Evolutionary conservation across 306 rosid genomes (phyloP).

Genomic region (Vicia sativa): DNA sequence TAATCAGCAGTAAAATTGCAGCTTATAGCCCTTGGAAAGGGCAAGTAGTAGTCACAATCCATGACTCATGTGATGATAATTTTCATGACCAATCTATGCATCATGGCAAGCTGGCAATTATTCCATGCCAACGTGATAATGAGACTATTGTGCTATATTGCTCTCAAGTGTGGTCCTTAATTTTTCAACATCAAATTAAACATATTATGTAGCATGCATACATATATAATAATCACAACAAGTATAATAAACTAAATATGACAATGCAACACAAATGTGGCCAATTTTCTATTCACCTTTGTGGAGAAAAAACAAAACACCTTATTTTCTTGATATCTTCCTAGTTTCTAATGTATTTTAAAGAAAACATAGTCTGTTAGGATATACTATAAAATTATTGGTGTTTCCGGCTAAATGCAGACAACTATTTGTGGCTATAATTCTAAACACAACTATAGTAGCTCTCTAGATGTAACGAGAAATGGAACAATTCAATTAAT

Average conservation of each 20-base stretch:
- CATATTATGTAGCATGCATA: constrained; percentile 9
- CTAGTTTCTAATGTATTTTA: background rate
- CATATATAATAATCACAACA: too few species aligned
- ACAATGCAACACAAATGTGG: constrained; percentile 29
- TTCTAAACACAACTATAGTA: constrained; percentile 38
- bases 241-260: constrained; percentile 34
- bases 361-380: too few species aligned
- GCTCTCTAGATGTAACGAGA: too few species aligned
- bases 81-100: constrained; percentile 31
- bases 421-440: constrained; percentile 36
- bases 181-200: constrained; percentile 31
- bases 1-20: too few species aligned
- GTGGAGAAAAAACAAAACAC: constrained; percentile 5
- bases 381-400: constrained; percentile 54
- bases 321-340: constrained; percentile 11
- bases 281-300: constrained; percentile 34
- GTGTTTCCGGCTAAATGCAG: constrained; percentile 36
- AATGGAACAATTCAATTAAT: too few species aligned
- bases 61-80: too few species aligned
- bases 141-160: constrained; percentile 30
- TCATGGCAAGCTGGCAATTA: constrained; percentile 44
- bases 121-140: constrained; percentile 46
- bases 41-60: too few species aligned
- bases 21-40: too few species aligned
- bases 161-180: constrained; percentile 19